Conservation (phyloP, 768 basidiomycete genomes). For the Floccularia luteovirens region DNA sequence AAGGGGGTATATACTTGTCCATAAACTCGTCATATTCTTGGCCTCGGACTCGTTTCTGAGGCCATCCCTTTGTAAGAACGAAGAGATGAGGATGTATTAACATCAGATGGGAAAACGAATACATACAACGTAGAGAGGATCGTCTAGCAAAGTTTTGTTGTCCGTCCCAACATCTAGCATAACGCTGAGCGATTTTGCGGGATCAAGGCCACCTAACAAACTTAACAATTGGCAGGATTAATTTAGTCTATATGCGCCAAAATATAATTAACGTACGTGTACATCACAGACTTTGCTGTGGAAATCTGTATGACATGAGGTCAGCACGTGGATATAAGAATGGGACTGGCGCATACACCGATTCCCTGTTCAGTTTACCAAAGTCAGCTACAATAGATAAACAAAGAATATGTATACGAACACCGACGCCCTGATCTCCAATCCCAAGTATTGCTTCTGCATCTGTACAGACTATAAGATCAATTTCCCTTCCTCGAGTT, state of each 20-base stretch:
- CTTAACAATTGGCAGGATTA: conserved; percentile 23
- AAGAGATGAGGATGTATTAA: background rate
- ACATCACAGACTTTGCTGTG: conserved; percentile 72
- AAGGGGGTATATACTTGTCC: conserved; percentile 42
- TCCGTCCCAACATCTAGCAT: conserved; percentile 75
- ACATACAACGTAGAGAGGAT: conserved; percentile 61
- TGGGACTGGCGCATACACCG: conserved; percentile 30
- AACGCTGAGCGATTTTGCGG: conserved; percentile 48
- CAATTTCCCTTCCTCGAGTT: conserved; percentile 52
- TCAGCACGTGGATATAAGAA: background rate
- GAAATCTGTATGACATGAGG: conserved; percentile 48
- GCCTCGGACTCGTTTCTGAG: conserved; percentile 60
- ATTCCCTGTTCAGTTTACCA: conserved; percentile 27
- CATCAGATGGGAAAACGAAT: background rate
- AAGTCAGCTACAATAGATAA: conserved; percentile 8
- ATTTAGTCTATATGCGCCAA: background rate
- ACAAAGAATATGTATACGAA: conserved; percentile 10
- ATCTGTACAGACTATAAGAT: conserved; percentile 80
- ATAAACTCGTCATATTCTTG: conserved; percentile 71
- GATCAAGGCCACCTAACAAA: conserved; percentile 60
- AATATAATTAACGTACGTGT: conserved; percentile 38
- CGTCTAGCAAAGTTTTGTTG: conserved; percentile 54
- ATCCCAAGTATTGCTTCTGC: conserved; percentile 80
- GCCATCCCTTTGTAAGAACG: conserved; percentile 52
- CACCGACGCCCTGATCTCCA: conserved; percentile 62